phyloP scores from a whole-genome alignment of 805 yeast species.

The Saccharomyces eubayanus region DNA sequence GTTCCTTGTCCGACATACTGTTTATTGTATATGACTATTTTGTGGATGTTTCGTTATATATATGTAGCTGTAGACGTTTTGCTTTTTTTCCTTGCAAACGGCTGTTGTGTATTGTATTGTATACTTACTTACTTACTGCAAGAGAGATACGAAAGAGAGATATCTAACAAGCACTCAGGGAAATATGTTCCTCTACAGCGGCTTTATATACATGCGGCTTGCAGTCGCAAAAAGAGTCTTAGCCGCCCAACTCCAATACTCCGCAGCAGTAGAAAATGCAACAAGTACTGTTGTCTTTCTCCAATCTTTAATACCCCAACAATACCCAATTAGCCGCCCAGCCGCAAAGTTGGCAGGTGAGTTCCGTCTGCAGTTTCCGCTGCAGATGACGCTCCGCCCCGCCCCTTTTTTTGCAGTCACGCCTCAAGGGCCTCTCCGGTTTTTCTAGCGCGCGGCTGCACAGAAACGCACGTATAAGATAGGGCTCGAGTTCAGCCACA shows the following conservation, averaged over 20 bases:
- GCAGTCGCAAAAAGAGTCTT: background rate
- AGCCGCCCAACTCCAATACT: background rate
- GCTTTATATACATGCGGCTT: background rate
- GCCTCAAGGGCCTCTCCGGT: background rate
- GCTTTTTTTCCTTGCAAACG: background rate
- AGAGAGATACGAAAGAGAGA: background rate
- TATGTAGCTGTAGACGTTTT: background rate
- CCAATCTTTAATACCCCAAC: background rate
- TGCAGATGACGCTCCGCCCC: background rate
- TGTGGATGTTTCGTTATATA: background rate
- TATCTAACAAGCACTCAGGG: background rate
- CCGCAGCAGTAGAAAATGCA: background rate
- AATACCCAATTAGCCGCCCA: background rate
- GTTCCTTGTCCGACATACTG: conserved; percentile 13
- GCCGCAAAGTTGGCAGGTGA: background rate
- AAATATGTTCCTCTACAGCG: background rate
- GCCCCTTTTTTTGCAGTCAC: background rate
- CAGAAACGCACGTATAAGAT: background rate
- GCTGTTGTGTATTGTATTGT: background rate
- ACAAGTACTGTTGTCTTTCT: background rate
- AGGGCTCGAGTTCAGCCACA: background rate
- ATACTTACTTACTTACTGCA: background rate
- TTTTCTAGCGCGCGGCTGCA: background rate
- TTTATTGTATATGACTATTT: background rate
- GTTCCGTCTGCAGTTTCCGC: background rate